Conservation (phyloP, 148 eudicot genomes). For the Beta vulgaris region DNA sequence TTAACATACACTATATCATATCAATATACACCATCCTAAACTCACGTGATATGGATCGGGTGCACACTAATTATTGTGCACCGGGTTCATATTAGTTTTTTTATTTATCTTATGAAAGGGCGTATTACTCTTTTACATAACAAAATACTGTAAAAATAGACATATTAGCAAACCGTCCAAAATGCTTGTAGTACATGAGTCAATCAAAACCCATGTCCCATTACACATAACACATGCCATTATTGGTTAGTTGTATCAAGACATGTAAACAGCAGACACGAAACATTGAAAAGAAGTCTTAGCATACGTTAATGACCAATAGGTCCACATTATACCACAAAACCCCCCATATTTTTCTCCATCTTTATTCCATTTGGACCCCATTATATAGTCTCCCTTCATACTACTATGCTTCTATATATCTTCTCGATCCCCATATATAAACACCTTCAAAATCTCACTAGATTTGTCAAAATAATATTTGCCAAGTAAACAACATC, state of each 20-base stretch:
- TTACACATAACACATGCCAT: conserved; percentile 25
- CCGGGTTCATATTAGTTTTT: no score
- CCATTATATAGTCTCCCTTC: conserved; percentile 3
- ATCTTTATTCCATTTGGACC: conserved; percentile 14
- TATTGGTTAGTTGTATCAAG: conserved; percentile 25
- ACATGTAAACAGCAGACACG: conserved; percentile 8
- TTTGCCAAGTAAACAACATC: background rate
- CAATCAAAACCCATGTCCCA: conserved; percentile 26
- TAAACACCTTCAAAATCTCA: background rate
- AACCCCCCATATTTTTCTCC: conserved; percentile 11
- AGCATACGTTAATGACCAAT: background rate
- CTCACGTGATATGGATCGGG: no score
- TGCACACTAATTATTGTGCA: no score
- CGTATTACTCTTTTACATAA: no score
- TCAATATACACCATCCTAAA: no score
- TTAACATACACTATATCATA: no score
- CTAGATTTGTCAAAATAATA: background rate
- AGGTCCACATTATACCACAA: conserved; percentile 9
- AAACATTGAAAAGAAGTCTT: background rate
- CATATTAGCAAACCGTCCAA: background rate
- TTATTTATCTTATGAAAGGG: no score
- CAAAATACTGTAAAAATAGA: no score
- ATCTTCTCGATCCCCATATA: no score
- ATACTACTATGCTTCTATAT: background rate
- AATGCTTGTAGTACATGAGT: conserved; percentile 4